Evolutionary conservation across 805 yeast genomes (phyloP).

Genomic region (Scheffersomyces stipitis): DNA sequence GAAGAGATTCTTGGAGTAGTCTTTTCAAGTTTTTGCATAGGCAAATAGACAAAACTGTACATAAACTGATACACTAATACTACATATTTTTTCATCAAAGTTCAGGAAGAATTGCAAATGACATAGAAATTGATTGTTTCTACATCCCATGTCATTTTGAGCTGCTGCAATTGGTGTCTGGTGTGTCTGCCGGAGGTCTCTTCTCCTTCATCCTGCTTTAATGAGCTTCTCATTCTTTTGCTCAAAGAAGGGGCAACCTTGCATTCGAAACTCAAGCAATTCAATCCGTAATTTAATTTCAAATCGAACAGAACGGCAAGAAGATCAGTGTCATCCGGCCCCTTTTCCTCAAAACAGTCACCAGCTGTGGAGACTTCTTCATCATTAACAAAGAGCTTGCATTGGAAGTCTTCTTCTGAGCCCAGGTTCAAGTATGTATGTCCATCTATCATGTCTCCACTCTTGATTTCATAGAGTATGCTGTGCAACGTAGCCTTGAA

Average conservation of each 20-base stretch:
- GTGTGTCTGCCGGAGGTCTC: slow-evolving; percentile 42
- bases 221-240: slow-evolving; percentile 30
- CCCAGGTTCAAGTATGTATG: slow-evolving; percentile 29
- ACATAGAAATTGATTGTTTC: slow-evolving; percentile 37
- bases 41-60: slow-evolving; percentile 52
- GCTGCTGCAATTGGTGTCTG: slow-evolving; percentile 45
- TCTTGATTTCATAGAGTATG: slow-evolving; percentile 29
- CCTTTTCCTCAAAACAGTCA: slow-evolving; percentile 29
- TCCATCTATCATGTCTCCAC: slow-evolving; percentile 32
- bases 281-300: slow-evolving; percentile 41
- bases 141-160: slow-evolving; percentile 47
- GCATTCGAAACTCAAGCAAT: slow-evolving; percentile 39
- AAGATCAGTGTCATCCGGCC: slow-evolving; percentile 14
- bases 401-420: slow-evolving; percentile 43
- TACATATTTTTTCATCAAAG: not conserved
- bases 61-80: not conserved
- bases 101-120: slow-evolving; percentile 25
- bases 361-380: slow-evolving; percentile 36
- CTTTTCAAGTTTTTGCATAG: slow-evolving; percentile 90
- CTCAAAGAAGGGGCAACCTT: slow-evolving; percentile 41
- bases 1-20: slow-evolving; percentile 92
- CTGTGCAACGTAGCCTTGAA: slow-evolving; percentile 37
- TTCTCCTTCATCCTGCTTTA: slow-evolving; percentile 20
- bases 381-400: slow-evolving; percentile 37
- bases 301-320: slow-evolving; percentile 36